Conservation (phyloP, 306 rosid species). For the Lathyrus tuberosus region DNA sequence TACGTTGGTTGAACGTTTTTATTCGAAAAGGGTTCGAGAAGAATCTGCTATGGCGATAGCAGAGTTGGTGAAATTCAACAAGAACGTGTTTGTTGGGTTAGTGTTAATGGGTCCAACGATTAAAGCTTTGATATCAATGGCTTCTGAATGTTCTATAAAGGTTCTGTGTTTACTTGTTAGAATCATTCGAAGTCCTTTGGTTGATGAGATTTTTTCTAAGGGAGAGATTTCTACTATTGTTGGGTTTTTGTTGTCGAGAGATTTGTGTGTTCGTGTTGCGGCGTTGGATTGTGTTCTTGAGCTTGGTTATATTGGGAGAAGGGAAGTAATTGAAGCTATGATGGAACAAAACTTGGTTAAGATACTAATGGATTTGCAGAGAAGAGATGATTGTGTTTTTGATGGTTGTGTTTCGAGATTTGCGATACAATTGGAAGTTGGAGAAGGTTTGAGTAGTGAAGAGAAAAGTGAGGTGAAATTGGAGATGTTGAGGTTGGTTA, state of each 20-base stretch:
- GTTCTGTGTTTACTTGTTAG: constrained; percentile 51
- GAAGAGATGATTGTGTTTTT: constrained; percentile 41
- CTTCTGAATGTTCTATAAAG: constrained; percentile 45
- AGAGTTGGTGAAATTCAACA: constrained; percentile 60
- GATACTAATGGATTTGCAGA: constrained; percentile 63
- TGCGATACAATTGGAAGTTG: constrained; percentile 58
- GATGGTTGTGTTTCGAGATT: constrained; percentile 59
- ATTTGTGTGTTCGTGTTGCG: constrained; percentile 37
- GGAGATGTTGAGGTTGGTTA: constrained; percentile 55
- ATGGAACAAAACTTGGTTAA: constrained; percentile 45
- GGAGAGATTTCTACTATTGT: constrained; percentile 50
- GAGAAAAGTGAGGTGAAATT: constrained; percentile 59
- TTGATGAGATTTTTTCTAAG: constrained; percentile 52
- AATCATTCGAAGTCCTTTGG: constrained; percentile 54
- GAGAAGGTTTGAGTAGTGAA: constrained; percentile 56
- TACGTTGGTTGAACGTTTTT: constrained; percentile 34
- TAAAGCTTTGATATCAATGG: constrained; percentile 43
- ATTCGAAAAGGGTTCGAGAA: constrained; percentile 51
- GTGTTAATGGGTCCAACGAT: constrained; percentile 71
- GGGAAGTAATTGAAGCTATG: constrained; percentile 63
- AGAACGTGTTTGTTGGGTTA: constrained; percentile 71
- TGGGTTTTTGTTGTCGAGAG: constrained; percentile 35
- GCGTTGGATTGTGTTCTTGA: constrained; percentile 61
- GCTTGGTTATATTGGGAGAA: constrained; percentile 54
- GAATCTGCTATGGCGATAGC: constrained; percentile 50